Evolutionary conservation across 306 rosid genomes (phyloP), one percentile per base, ranked within the genome.

Genomic region (Coriaria nepalensis): DNA sequence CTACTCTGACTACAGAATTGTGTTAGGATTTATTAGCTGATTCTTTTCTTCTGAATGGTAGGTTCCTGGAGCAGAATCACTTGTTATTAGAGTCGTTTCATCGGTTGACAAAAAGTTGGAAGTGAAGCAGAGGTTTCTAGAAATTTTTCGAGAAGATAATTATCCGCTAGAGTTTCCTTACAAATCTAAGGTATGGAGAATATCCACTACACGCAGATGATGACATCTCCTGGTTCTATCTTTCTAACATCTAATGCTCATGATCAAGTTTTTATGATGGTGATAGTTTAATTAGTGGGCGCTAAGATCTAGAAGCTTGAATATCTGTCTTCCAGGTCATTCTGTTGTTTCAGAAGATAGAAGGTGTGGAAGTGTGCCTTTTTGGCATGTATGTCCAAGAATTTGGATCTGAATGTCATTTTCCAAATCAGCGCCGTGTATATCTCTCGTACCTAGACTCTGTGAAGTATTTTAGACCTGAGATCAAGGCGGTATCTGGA

Each of bases 331-430:
- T 58, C 57, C 71, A 92, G 98, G 98, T 83, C 35, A 13, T 92
- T 50, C 75, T 92, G 54, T 64, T 92, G 78, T 92, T 92, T 75
- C 98, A 92, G 71, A 88, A 81, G 78, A 88, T 88, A 54, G 96
- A 83, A 74, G 96, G 96, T 13, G 96, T 88, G 33, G 98, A 92
- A 69, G 98, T 92, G 43, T 92, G 96, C 75, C 74, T 92, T 33
- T 92, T 92, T 52, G 98, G 98, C 81, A 85, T 92, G 98, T 92
- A 85, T 49, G 98, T 92, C 50, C 98, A 92, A 73, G 98, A 92
- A 71, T 92, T 92, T 79, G 96, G 96, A 67, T 71, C 98, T 12
- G 96, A 92, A 70, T 49, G 72, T 34, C 87, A 82, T 35, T 82
- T 79, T 60, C 98, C 98, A 34, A 92, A 92, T 59, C 96, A 85